These are phyloP conservation scores for Ophiostoma quercus DNA, from an alignment of 2,329 filamentous ascomycete genomes.

Conservation along the genomic window DNA sequence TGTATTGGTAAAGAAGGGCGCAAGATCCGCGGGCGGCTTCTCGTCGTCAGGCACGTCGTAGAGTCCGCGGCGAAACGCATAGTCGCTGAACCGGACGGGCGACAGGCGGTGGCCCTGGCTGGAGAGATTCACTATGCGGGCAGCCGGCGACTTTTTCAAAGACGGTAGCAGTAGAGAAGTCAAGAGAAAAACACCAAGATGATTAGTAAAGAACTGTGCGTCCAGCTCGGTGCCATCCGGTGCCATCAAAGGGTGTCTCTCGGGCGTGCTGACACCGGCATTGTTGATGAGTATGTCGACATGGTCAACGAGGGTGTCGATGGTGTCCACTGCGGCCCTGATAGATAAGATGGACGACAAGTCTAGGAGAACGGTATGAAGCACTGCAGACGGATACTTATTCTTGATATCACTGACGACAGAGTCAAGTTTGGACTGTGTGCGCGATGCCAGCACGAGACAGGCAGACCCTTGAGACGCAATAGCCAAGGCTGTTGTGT, in stretches of 20 bases:
- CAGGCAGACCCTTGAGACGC: conserved; percentile 41
- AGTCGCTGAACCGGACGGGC: conserved; percentile 41
- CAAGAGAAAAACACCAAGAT: neutral
- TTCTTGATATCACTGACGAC: neutral
- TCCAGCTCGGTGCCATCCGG: conserved; percentile 33
- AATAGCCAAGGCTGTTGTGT: conserved; percentile 40
- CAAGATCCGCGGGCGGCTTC: conserved; percentile 20
- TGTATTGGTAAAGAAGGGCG: conserved; percentile 15
- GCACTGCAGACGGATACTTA: neutral
- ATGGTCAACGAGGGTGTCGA: neutral
- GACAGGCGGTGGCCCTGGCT: conserved; percentile 38
- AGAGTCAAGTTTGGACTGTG: neutral
- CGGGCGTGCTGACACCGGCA: conserved; percentile 35
- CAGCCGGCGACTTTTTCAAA: conserved; percentile 12
- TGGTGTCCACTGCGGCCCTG: neutral
- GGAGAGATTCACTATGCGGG: conserved; percentile 41
- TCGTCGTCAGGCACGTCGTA: conserved; percentile 35
- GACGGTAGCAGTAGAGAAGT: neutral
- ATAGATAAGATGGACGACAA: neutral
- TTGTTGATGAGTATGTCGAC: conserved; percentile 41
- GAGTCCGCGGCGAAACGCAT: conserved; percentile 36
- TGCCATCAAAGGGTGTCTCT: conserved; percentile 34
- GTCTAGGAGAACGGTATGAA: neutral
- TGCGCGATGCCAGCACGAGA: conserved; percentile 38
- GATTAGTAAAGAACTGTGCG: neutral